Base-by-base conservation (phyloP, 371 early-diverging fungal genomes). In the Rhizopus stolonifer region DNA sequence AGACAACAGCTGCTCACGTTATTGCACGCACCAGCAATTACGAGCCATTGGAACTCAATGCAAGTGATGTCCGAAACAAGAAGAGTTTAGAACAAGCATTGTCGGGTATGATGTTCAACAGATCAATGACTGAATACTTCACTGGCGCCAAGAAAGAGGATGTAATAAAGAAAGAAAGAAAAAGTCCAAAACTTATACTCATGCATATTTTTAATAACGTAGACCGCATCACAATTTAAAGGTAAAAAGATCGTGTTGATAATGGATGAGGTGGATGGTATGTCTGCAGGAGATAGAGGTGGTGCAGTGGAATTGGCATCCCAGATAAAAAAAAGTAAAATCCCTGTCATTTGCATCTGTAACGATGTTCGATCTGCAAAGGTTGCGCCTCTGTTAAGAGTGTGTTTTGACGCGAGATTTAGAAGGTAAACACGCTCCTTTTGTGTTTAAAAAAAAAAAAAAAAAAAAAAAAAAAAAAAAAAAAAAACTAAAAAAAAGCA, bases 241-340 rank as follows among this genome's bases (percentile, higher is more conserved):
- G 61, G 61, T n/a, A 79, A 79, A 46, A 80, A 75, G 44, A 75
- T 80, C 22, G 80, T 95, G 0, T 67, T 99, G 10, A 89, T 99
- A 45, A 99, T 99, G 99, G 99, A 99, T 78, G 99, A 99, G 70
- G 96, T 99, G 0, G 99, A 99, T 73, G 99, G 99, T 25, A 99
- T 99, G 99, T 90, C 96, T 4, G 89, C 87, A 32, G 98, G 98
- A 38, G 99, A 99, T 72, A 87, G 99, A 33, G 99, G 99, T 43
- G 99, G 99, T 15, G 75, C 85, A 7, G 84, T 86, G 0, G 98
- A 99, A 72, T 78, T 99, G 33, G 94, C 94, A 42, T 68, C 81
- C 40, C 59, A 99, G 25, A 93, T 99, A 61, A 94, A 94, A 72
- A 90, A 88, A 39, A 87, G 95, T 10, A 88, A 88, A 82, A 84